Evolutionary conservation across 768 basidiomycete genomes (phyloP), one percentile per base, ranked within the genome.

Genomic region (Macrolepiota albuminosa): DNA sequence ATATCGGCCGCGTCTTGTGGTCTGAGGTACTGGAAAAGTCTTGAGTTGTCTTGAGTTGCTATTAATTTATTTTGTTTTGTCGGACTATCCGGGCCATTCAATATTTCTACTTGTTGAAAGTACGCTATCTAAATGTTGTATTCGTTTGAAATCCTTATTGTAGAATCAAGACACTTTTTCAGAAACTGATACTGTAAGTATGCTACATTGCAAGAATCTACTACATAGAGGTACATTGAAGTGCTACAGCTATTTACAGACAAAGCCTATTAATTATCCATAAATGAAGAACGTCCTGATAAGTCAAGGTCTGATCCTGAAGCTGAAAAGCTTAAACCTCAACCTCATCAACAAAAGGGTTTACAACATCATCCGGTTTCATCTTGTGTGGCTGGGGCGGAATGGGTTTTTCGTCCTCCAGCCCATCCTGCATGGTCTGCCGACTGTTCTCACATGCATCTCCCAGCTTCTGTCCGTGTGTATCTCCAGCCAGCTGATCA

Each of bases 301-400:
- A 11, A 24, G 50, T 36, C 34, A n/a, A n/a, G 34, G 34, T 36
- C 31, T 16, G 6, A 51, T 21, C 18, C 24, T 39, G 24, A 10
- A 29, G 5, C 46, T 34, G n/a, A 6, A 11, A 9, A 21, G 21
- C 29, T 50, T 59, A 74, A 60, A 71, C 54, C 51, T 74, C 70
- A 26, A 62, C 48, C 56, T 74, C 73, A 52, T 73, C 72, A 6
- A 67, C 69, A 64, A 72, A 70, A 13, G 67, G 68, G 68, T 73
- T 67, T 66, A 68, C 68, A 18, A 65, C 61, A 39, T 70, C 71
- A 36, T 61, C 67, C 14, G 64, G 36, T 31, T 56, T 63, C 11
- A 64, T 48, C 33, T 50, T 61, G 10, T 61, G 54, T 29, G 48
- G 59, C 5, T 55, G 51, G 13, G 49, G 55, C 16, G 26, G 46